Evolutionary conservation across 768 basidiomycete species (phyloP), one percentile per base, ranked within the genome.

Genomic region (Hortiboletus flavorubellus): DNA sequence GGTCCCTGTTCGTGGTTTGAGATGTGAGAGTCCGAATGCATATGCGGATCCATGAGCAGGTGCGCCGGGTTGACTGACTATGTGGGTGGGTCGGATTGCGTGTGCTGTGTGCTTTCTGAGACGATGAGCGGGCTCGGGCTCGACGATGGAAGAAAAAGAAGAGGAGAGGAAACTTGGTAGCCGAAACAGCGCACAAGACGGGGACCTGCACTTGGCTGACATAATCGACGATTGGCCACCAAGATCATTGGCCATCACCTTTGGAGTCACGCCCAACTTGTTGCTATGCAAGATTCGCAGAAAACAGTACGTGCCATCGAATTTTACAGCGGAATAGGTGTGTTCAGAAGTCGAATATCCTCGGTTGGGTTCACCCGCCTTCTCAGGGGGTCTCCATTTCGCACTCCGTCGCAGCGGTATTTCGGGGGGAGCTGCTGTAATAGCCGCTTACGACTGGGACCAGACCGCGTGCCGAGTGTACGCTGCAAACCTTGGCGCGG

Each of bases 321-420:
- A 69, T 92, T 92, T 64, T 92, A 89, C 71, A 82, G 83, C 49
- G 91, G 91, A 34, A 91, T 92, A 21, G 21, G 21, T 21, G 21
- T 21, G 21, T 21, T 21, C 21, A 21, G 21, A 21, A 21, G 21
- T 21, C 21, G 21, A 2, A 21, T 21, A 21, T 2, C 21, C 21
- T 21, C 21, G 21, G 21, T 21, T 21, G 21, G 21, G 21, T 21
- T 21, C 21, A 21, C 21, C 21, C 21, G 21, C 21, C 21, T 21
- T 21, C 21, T 21, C 21, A 21, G 21, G 21, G 2, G 21, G 21
- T 21, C 21, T 21, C 21, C 21, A 21, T 21, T 21, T 21, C 21
- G 21, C 21, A 21, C 21, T 21, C 21, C 21, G 21, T 21, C 21
- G 21, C 21, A 21, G 21, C 21, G 21, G 21, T 21, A 21, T 21